Percentiles rank a stretch among this genome's conserved stretches.
These are phyloP conservation scores for Epithele typhae DNA, from an alignment of 768 basidiomycete genomes.

Conservation along the genomic window DNA sequence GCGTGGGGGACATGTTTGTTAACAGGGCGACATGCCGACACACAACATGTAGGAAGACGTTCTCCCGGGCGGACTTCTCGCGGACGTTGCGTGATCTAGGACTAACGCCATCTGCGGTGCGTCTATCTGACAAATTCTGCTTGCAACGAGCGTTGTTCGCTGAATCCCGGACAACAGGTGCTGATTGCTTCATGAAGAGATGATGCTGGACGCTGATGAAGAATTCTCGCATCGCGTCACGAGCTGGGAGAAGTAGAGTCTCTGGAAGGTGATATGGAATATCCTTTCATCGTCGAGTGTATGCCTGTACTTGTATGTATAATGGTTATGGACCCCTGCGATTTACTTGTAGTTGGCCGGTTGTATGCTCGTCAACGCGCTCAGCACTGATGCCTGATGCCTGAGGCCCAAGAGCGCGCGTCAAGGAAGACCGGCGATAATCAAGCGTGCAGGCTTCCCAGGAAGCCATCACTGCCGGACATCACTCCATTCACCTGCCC, in stretches of 20 bases:
- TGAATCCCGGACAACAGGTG: conserved; percentile 15
- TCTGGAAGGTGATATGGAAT: no score
- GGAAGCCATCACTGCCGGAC: conserved; percentile 12
- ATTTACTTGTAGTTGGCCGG: no score
- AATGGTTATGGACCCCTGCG: no score
- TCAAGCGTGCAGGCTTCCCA: conserved; percentile 8
- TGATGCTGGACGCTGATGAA: no score
- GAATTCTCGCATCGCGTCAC: no score
- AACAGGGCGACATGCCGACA: not conserved
- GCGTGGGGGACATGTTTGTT: not conserved
- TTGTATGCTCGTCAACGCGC: no score
- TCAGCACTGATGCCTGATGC: no score
- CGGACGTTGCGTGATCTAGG: conserved; percentile 80
- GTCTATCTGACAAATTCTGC: conserved; percentile 1
- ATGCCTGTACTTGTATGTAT: no score
- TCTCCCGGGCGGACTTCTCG: conserved; percentile 66
- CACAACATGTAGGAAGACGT: conserved; percentile 60
- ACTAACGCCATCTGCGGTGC: conserved; percentile 85
- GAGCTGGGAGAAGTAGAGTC: no score
- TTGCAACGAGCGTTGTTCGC: no score
- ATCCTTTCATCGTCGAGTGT: no score
- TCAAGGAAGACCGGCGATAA: conserved; percentile 7
- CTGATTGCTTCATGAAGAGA: conserved; percentile 19
- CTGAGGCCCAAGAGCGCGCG: no score
- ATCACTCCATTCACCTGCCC: conserved; percentile 6